Evolutionary conservation across 2,329 filamentous ascomycete species (phyloP).

Genomic region (Metarhizium guizhouense): DNA sequence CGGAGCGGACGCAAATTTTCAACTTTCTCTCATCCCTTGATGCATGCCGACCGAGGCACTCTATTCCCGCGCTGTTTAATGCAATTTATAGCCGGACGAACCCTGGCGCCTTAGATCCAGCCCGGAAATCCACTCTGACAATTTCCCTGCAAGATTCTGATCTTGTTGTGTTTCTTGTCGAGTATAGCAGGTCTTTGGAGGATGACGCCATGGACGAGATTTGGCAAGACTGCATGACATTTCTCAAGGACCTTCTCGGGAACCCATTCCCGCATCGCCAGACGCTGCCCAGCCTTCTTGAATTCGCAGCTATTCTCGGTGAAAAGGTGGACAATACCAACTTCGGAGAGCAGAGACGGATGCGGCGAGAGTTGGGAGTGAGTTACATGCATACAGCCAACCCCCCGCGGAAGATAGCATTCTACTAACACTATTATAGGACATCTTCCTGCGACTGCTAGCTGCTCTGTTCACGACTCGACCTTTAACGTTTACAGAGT

Average conservation of each 20-base stretch:
- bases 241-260: slow-evolving; percentile 78
- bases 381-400: slow-evolving; percentile 23
- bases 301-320: slow-evolving; percentile 82
- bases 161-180: slow-evolving; percentile 78
- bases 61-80: slow-evolving; percentile 90
- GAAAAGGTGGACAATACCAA: slow-evolving; percentile 97
- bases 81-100: slow-evolving; percentile 93
- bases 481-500: slow-evolving; percentile 62
- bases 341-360: slow-evolving; percentile 87
- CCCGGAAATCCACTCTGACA: slow-evolving; percentile 79
- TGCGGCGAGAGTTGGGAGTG: slow-evolving; percentile 83
- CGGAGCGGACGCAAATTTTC: slow-evolving; percentile 58
- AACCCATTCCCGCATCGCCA: slow-evolving; percentile 95
- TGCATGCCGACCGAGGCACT: slow-evolving; percentile 81
- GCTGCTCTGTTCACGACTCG: slow-evolving; percentile 92
- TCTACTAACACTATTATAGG: slow-evolving; percentile 39
- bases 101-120: slow-evolving; percentile 65
- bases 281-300: slow-evolving; percentile 73
- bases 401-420: neutral
- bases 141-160: slow-evolving; percentile 77
- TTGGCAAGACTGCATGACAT: slow-evolving; percentile 88
- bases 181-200: slow-evolving; percentile 82
- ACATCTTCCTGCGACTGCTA: slow-evolving; percentile 78
- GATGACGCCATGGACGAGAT: slow-evolving; percentile 98
- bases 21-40: slow-evolving; percentile 85